These are phyloP conservation scores for Elsinoe fawcettii DNA, from an alignment of 2,329 filamentous ascomycete species.

Conservation along the genomic window DNA sequence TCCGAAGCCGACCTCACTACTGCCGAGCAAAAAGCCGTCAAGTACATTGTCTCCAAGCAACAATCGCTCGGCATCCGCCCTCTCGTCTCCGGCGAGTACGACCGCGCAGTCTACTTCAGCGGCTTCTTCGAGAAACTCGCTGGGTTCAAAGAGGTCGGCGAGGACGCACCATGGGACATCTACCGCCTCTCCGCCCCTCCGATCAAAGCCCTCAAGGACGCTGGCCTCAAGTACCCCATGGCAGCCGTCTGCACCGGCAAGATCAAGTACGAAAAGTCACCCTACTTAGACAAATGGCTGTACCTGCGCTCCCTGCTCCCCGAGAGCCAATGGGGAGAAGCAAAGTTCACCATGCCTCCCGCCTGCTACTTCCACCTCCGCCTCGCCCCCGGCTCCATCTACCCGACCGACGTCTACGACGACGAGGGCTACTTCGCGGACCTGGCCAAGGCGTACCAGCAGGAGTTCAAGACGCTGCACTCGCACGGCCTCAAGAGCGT, in stretches of 20 bases:
- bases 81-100: slow-evolving; percentile 63
- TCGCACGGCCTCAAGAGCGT: slow-evolving; percentile 30
- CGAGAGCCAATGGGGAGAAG: slow-evolving; percentile 29
- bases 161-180: slow-evolving; percentile 31
- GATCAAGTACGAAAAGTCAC: slow-evolving; percentile 29
- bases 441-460: slow-evolving; percentile 29
- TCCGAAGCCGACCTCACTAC: slow-evolving; percentile 49
- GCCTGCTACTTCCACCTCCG: slow-evolving; percentile 33
- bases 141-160: slow-evolving; percentile 30
- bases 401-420: slow-evolving; percentile 27
- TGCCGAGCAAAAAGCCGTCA: slow-evolving; percentile 59
- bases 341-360: slow-evolving; percentile 34
- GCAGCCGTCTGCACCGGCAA: slow-evolving; percentile 32
- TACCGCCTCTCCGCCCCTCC: slow-evolving; percentile 30
- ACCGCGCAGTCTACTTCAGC: slow-evolving; percentile 34
- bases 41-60: slow-evolving; percentile 58
- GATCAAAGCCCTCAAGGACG: slow-evolving; percentile 32
- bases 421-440: slow-evolving; percentile 33
- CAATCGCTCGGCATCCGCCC: slow-evolving; percentile 54
- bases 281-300: slow-evolving; percentile 33
- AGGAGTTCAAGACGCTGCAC: slow-evolving; percentile 32
- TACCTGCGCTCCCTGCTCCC: slow-evolving; percentile 27
- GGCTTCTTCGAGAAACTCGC: slow-evolving; percentile 35
- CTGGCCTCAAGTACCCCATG: slow-evolving; percentile 34
- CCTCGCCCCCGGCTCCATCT: slow-evolving; percentile 31